Evolutionary conservation across 345 rosid species (phyloP).

Genomic region (Pseudoturritis turrita): DNA sequence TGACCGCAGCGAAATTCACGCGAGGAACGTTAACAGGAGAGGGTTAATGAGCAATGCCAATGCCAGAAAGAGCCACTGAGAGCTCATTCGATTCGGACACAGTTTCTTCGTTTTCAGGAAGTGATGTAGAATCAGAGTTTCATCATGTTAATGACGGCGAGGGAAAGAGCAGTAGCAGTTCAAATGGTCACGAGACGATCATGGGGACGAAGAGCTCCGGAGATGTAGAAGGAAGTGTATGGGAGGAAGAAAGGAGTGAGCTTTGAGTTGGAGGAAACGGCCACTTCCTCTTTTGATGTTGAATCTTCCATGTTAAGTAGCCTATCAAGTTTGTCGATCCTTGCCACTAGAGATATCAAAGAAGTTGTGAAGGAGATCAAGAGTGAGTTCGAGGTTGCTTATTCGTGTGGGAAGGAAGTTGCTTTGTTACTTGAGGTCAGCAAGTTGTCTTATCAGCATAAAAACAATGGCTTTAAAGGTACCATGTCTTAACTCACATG

Average conservation of each 20-base stretch:
- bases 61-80: constrained; percentile 30
- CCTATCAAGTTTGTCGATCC: constrained; percentile 53
- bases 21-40: constrained; percentile 20
- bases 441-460: constrained; percentile 74
- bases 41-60: constrained; percentile 40
- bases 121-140: constrained; percentile 26
- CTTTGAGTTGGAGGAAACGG: constrained; percentile 65
- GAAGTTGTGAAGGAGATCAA: constrained; percentile 81
- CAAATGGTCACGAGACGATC: constrained; percentile 41
- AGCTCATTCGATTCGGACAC: constrained; percentile 23
- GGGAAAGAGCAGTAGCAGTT: constrained; percentile 24
- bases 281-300: constrained; percentile 37
- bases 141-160: constrained; percentile 14
- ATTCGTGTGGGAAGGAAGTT: constrained; percentile 76
- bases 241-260: constrained; percentile 59
- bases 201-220: constrained; percentile 37
- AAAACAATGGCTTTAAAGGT: constrained; percentile 64
- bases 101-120: constrained; percentile 20
- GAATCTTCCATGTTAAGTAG: constrained; percentile 63
- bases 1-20: constrained; percentile 12
- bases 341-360: constrained; percentile 69
- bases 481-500: constrained; percentile 7
- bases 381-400: constrained; percentile 77
- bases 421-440: constrained; percentile 84
- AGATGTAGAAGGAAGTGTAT: constrained; percentile 36